These are phyloP conservation scores for Trichoderma semiorbis DNA, from an alignment of 2,329 filamentous ascomycete species.

Conservation along the genomic window DNA sequence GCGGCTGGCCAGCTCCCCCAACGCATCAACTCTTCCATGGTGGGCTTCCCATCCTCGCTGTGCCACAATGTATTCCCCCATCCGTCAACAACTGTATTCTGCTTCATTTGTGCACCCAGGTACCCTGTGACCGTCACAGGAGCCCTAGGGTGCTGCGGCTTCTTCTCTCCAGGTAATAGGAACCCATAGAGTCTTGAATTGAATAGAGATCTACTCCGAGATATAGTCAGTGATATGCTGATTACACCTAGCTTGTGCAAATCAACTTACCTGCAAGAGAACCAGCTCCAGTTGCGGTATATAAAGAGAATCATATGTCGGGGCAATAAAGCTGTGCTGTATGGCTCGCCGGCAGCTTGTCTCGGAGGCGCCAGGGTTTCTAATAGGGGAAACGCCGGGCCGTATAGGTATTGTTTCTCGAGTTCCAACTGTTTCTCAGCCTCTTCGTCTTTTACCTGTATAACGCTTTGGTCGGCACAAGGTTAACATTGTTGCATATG, in stretches of 20 bases:
- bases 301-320: conserved; percentile 23
- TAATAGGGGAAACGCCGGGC: not conserved
- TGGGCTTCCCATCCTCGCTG: conserved; percentile 13
- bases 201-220: not conserved
- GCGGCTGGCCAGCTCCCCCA: conserved; percentile 25
- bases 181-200: not conserved
- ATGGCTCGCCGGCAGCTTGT: not conserved
- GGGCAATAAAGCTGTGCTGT: conserved; percentile 4
- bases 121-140: conserved; percentile 20
- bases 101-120: conserved; percentile 22
- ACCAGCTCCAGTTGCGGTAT: conserved; percentile 27
- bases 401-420: conserved; percentile 5
- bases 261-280: conserved; percentile 22
- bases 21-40: conserved; percentile 23
- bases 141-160: not conserved
- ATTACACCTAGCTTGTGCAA: not conserved
- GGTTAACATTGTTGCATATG: conserved; percentile 25
- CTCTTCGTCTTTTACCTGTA: not conserved
- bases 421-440: not conserved
- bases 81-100: conserved; percentile 23
- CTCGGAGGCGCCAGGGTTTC: conserved; percentile 24
- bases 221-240: not conserved
- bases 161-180: not conserved
- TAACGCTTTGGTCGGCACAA: conserved; percentile 19
- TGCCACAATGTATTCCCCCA: conserved; percentile 27